phyloP scores from a whole-genome alignment of 495 filamentous ascomycete species.

The Daldinia concentrica region DNA sequence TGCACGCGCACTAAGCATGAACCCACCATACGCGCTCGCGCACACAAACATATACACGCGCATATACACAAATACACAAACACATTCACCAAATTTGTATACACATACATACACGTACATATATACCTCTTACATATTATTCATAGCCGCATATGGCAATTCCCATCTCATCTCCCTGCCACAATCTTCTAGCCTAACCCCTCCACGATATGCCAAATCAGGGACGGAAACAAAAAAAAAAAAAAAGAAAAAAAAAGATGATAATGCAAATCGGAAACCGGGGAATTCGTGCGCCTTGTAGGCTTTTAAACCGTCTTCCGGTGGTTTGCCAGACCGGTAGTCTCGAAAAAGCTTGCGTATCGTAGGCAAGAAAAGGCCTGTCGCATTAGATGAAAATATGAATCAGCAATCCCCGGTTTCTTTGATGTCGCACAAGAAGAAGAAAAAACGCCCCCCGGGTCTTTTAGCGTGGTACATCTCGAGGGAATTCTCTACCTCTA shows the following conservation, averaged over 20 bases:
- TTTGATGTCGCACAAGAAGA: conserved; percentile 35
- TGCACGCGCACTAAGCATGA: conserved; percentile 31
- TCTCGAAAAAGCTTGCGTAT: not conserved
- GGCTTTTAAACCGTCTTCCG: conserved; percentile 17
- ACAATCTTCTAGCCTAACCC: not conserved
- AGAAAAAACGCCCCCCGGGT: conserved; percentile 20
- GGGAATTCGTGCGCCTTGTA: not conserved
- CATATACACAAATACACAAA: conserved; percentile 16
- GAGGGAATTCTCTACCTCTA: conserved; percentile 18
- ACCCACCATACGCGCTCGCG: conserved; percentile 29
- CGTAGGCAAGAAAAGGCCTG: conserved; percentile 14
- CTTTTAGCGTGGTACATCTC: conserved; percentile 31
- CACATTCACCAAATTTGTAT: not conserved
- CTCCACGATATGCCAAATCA: not conserved
- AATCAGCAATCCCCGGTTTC: conserved; percentile 35
- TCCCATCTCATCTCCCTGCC: not conserved
- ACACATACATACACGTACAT: too few relatives aligned
- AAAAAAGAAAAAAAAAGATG: not conserved
- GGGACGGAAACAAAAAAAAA: not conserved
- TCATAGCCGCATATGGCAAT: not conserved
- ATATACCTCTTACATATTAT: not conserved
- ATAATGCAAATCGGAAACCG: conserved; percentile 3
- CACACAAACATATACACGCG: conserved; percentile 22
- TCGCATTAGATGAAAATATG: conserved; percentile 34
- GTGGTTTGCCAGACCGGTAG: conserved; percentile 7